phyloP scores from a whole-genome alignment of 2,329 filamentous ascomycete species.

The Aspergillus persii region DNA sequence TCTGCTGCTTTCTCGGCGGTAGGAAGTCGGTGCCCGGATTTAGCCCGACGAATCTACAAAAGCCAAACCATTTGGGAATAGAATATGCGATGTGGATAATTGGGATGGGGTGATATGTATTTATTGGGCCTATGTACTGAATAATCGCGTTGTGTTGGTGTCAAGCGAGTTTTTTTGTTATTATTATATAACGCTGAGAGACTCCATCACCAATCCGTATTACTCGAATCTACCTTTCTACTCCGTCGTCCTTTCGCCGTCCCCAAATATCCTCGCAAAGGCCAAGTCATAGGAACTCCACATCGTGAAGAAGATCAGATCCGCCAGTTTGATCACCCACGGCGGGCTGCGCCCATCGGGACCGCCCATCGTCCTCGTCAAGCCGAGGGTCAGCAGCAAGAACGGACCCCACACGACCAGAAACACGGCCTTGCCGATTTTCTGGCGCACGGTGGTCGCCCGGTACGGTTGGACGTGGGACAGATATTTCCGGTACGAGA shows the following conservation, averaged over 20 bases:
- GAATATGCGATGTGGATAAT: background rate
- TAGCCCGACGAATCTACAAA: background rate
- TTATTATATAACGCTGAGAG: background rate
- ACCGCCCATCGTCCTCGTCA: constrained; percentile 53
- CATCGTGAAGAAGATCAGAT: constrained; percentile 54
- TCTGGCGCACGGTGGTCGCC: constrained; percentile 65
- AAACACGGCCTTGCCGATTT: constrained; percentile 63
- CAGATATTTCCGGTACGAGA: constrained; percentile 74
- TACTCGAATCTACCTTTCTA: constrained; percentile 17
- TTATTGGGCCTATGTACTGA: background rate
- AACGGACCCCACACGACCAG: constrained; percentile 58
- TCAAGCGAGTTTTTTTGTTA: background rate
- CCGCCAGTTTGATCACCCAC: constrained; percentile 61
- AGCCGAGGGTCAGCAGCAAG: constrained; percentile 53
- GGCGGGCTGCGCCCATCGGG: constrained; percentile 65
- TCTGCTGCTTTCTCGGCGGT: constrained; percentile 4
- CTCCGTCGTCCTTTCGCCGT: constrained; percentile 68
- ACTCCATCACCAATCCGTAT: background rate
- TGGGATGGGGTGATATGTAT: background rate
- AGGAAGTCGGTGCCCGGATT: background rate
- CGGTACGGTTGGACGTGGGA: constrained; percentile 67
- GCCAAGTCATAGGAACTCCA: constrained; percentile 66
- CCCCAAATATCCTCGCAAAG: constrained; percentile 71
- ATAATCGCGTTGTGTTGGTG: background rate
- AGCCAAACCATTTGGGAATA: background rate